Base-by-base conservation (phyloP, 75 land plant genomes). In the Larix kaempferi region DNA sequence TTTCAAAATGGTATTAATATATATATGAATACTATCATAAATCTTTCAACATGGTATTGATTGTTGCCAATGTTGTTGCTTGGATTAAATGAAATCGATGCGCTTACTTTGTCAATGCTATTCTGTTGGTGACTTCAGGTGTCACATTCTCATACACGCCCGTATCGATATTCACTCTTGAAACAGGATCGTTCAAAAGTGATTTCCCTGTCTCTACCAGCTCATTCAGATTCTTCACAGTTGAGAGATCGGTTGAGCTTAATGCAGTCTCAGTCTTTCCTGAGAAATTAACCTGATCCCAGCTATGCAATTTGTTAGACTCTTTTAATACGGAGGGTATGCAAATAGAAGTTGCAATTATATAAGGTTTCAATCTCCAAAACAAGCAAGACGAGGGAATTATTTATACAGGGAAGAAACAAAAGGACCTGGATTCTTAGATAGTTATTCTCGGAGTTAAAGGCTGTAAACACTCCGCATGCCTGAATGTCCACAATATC, bases 361-460 rank as follows among this genome's bases (percentile, higher is more conserved):
- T 39, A 39, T 39, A 39, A 39, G 5, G 41, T 39, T 39, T 5
- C 41, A 39, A 39, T 39, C 41, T 39, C 41, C 2, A n/a, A 39
- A 39, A 39, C 41, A 39, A 2, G 5, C 41, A n/a, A 39, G 4
- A 39, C 41, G 41, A 39, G 41, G 3, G 41, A 39, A 29, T 29
- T 29, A n/a, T n/a, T n/a, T n/a, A n/a, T n/a, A n/a, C n/a, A 29
- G 33, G 33, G 33, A 29, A 29, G 33, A 29, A n/a, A n/a, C n/a
- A n/a, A n/a, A 29, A 29, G 33, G 1, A 89, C 91, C 81, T 90
- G 88, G n/a, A 90, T 90, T 26, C 95, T 75, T 0, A 92, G 78
- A 25, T 87, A 92, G 59, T 80, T 84, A 0, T 75, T 22, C 15
- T 59, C 66, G 14, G 58, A 80, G 4, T 78, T 78, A 26, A 82